Conservation (phyloP, 164 flowering plant genomes). For the Protea cynaroides region DNA sequence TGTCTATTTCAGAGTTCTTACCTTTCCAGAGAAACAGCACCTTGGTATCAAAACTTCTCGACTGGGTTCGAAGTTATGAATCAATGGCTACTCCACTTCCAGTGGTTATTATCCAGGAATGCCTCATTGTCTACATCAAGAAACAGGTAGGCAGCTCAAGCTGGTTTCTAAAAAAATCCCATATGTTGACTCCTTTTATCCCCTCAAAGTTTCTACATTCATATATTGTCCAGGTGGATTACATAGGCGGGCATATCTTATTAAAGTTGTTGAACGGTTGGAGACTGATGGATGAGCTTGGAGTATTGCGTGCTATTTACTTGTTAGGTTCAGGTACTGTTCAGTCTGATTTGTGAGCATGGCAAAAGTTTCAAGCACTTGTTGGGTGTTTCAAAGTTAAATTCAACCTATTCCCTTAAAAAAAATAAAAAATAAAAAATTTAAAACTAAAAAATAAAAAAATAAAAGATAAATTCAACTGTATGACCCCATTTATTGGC, state of each 20-base stretch:
- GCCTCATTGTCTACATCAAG: conserved; percentile 67
- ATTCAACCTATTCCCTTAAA: too few relatives aligned
- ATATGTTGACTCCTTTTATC: not conserved
- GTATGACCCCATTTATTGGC: too few relatives aligned
- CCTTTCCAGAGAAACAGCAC: conserved; percentile 91
- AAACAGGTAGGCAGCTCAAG: conserved; percentile 53
- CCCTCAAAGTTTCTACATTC: conserved; percentile 1
- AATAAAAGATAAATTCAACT: too few relatives aligned
- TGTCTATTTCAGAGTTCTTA: conserved; percentile 53
- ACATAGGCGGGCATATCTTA: conserved; percentile 67
- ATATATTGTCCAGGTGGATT: conserved; percentile 60
- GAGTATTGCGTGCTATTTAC: conserved; percentile 82
- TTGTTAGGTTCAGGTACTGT: conserved; percentile 86
- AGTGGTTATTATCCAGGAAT: conserved; percentile 76
- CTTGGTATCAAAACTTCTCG: conserved; percentile 62
- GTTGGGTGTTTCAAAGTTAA: too few relatives aligned
- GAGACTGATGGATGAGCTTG: conserved; percentile 95
- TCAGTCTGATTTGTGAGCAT: not conserved
- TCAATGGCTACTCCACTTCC: conserved; percentile 71
- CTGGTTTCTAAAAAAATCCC: not conserved
- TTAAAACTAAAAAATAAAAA: too few relatives aligned
- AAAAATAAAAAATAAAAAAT: too few relatives aligned
- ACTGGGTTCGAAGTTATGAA: conserved; percentile 54
- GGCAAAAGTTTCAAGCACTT: too few relatives aligned
- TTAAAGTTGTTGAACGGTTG: conserved; percentile 82